These are phyloP conservation scores for Euphorbia tirucalli DNA, from an alignment of 345 rosid genomes.

Conservation along the genomic window DNA sequence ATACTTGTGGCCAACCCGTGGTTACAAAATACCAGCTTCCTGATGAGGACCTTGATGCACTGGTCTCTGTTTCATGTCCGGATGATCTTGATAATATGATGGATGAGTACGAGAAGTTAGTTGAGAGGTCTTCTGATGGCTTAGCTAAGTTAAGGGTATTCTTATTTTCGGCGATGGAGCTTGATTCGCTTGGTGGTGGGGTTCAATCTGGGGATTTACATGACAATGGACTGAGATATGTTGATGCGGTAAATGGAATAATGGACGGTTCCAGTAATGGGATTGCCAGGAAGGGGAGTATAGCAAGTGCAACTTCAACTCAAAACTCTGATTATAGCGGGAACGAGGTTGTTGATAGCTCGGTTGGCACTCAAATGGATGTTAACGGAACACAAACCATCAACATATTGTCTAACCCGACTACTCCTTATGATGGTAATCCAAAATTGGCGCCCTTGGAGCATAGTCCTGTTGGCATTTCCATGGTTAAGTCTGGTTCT, in stretches of 20 bases:
- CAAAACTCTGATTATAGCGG: slow-evolving; percentile 65
- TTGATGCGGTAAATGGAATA: slow-evolving; percentile 69
- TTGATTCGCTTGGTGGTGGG: slow-evolving; percentile 44
- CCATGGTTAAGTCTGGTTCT: slow-evolving; percentile 32
- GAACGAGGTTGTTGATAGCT: slow-evolving; percentile 43
- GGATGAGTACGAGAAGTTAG: slow-evolving; percentile 73
- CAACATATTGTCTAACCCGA: slow-evolving; percentile 29
- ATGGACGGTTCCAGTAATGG: slow-evolving; percentile 31
- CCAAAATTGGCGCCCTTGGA: slow-evolving; percentile 31
- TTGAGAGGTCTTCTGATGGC: slow-evolving; percentile 58
- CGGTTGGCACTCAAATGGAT: slow-evolving; percentile 40
- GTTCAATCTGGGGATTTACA: slow-evolving; percentile 50
- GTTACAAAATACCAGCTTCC: slow-evolving; percentile 77
- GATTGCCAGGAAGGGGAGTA: slow-evolving; percentile 57
- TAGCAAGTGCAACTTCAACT: slow-evolving; percentile 58
- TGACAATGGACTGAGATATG: slow-evolving; percentile 57
- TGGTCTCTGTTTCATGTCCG: slow-evolving; percentile 66
- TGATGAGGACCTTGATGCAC: slow-evolving; percentile 79
- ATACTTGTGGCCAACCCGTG: slow-evolving; percentile 49
- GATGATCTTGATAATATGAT: slow-evolving; percentile 84
- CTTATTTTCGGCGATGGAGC: slow-evolving; percentile 52
- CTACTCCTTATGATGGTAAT: slow-evolving; percentile 31
- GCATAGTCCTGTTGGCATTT: slow-evolving; percentile 37
- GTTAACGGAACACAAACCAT: slow-evolving; percentile 30
- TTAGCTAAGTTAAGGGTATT: slow-evolving; percentile 71